These are phyloP conservation scores for Brassica nigra DNA, from an alignment of 345 rosid species.

Conservation along the genomic window DNA sequence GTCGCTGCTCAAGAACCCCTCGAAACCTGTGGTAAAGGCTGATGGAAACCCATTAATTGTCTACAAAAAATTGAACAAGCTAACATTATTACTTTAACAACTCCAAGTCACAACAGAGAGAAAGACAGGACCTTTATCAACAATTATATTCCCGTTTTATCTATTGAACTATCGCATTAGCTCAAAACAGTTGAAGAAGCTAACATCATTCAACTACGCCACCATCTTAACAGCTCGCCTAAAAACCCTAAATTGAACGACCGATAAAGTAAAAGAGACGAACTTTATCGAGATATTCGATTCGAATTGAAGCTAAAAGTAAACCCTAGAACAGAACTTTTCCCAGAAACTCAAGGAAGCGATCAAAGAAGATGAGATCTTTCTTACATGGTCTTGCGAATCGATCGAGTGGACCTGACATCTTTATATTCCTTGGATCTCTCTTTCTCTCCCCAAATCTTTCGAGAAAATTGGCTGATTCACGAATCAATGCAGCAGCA, in stretches of 20 bases:
- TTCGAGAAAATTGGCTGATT: constrained; percentile 37
- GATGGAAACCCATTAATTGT: constrained; percentile 13
- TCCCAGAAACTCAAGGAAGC: background rate
- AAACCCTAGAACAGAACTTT: constrained; percentile 37
- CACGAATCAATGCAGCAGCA: constrained; percentile 36
- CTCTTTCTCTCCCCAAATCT: background rate
- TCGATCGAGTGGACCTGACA: constrained; percentile 99
- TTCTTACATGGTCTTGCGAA: constrained; percentile 93
- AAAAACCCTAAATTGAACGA: background rate
- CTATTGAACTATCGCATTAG: constrained; percentile 2
- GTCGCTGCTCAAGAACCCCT: constrained; percentile 82
- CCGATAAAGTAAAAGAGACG: background rate
- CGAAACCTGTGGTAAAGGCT: constrained; percentile 70
- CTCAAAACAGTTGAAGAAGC: constrained; percentile 11
- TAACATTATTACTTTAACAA: background rate
- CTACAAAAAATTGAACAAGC: background rate
- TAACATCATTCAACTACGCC: background rate
- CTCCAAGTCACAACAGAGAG: background rate
- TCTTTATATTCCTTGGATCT: background rate
- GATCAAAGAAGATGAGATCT: constrained; percentile 27
- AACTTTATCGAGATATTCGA: background rate
- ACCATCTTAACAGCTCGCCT: background rate
- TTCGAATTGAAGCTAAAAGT: constrained; percentile 10
- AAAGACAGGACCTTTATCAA: background rate
- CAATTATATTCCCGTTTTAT: background rate